A percentile compares a stretch with the other conserved stretches of the same genome.
Conservation (phyloP, 805 yeast genomes). For the Candida orba region DNA sequence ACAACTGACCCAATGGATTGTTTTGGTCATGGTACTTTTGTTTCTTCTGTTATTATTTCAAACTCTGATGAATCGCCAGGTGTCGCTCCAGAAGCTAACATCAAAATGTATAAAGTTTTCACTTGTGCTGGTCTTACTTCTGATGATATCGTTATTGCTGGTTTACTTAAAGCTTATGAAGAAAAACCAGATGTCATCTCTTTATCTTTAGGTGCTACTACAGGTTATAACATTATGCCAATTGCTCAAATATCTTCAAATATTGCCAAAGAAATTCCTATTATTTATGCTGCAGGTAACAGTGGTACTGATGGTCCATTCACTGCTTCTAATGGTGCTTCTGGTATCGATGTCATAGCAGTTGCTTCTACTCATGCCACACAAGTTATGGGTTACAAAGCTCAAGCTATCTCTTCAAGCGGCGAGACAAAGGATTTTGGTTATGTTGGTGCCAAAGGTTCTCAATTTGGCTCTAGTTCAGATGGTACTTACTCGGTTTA, state of each 20-base stretch:
- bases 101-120: slow-evolving; percentile 13
- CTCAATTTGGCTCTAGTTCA: background rate
- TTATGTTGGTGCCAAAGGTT: slow-evolving; percentile 6
- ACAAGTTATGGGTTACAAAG: slow-evolving; percentile 7
- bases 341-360: slow-evolving; percentile 10
- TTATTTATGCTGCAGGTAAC: slow-evolving; percentile 14
- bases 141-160: slow-evolving; percentile 13
- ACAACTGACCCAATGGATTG: slow-evolving; percentile 12
- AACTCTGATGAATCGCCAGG: slow-evolving; percentile 5
- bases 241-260: slow-evolving; percentile 8
- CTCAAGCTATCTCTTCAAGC: slow-evolving; percentile 6
- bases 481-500: slow-evolving; percentile 6
- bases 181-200: slow-evolving; percentile 11
- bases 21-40: slow-evolving; percentile 17
- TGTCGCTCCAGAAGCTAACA: slow-evolving; percentile 15
- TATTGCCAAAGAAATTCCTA: slow-evolving; percentile 8
- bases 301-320: slow-evolving; percentile 10
- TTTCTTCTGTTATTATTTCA: slow-evolving; percentile 11
- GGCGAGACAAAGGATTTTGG: slow-evolving; percentile 7
- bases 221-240: slow-evolving; percentile 11
- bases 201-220: slow-evolving; percentile 11
- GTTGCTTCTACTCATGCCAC: slow-evolving; percentile 12
- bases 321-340: slow-evolving; percentile 12
- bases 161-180: slow-evolving; percentile 10
- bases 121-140: slow-evolving; percentile 6